Evolutionary conservation across 371 early-diverging fungal species (phyloP), one percentile per base, ranked within the genome.

Genomic region (Mortierella sp.): DNA sequence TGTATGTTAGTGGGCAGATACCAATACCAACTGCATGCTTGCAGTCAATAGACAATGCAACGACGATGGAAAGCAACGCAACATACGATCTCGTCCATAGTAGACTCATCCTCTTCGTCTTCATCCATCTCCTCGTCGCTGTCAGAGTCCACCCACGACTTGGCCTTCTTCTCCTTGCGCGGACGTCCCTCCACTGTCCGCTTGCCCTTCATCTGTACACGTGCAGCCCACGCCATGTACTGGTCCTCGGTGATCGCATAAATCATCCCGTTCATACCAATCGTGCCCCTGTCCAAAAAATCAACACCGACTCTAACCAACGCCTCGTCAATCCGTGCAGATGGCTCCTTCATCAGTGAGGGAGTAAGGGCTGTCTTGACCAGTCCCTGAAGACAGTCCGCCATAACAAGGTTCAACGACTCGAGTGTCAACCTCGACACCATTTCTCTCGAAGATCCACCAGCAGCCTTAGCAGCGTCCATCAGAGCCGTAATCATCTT

Each of bases 241-340:
- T 79, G 82, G 16, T 70, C 75, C 56, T 81, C 82, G 12, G 82
- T 81, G 71, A 87, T 79, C 4, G 65, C 75, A 83, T 84, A 84
- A 48, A 84, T 77, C 83, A 81, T 84, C 11, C 82, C 88, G 49
- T 84, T 87, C 79, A 81, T 78, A 0, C 80, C 73, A 18, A 79
- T 75, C 29, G 75, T 79, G 6, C 84, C 83, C 38, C 82, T 63
- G 48, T 56, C 71, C 71, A 87, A 70, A 44, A 84, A 77, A 71
- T 84, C 82, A 7, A 87, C 73, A 11, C 80, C 82, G 4, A 87
- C 81, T 63, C 83, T 49, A 21, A 88, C 49, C 51, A 84, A 43
- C 24, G 80, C 83, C 32, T 78, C 83, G 27, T 83, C 83, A 27
- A 85, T 75, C 38, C 80, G 71, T 6, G 56, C 79, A 11, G 55